These are phyloP conservation scores for Lactarius evosmus DNA, from an alignment of 768 basidiomycete genomes.

Conservation along the genomic window DNA sequence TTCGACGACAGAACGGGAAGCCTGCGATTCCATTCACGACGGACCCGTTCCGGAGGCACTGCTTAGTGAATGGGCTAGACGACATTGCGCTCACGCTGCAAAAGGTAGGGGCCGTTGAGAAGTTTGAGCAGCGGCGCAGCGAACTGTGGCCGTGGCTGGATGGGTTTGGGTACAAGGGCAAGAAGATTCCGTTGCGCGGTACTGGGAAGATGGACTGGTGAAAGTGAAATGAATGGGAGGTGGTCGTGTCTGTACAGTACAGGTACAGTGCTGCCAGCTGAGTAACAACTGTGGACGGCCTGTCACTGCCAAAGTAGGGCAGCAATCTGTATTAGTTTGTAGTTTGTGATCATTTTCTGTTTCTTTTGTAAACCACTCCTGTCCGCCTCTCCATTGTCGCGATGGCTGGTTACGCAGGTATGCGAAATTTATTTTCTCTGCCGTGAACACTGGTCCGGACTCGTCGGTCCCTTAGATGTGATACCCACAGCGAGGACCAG, in stretches of 20 bases:
- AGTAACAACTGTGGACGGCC: neutral
- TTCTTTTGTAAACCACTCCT: neutral
- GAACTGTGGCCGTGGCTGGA: constrained; percentile 94
- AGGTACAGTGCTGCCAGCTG: neutral
- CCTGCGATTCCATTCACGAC: constrained; percentile 70
- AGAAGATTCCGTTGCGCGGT: constrained; percentile 58
- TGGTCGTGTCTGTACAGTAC: neutral
- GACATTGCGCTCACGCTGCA: constrained; percentile 95
- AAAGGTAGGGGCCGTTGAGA: constrained; percentile 63
- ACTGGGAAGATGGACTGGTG: constrained; percentile 73
- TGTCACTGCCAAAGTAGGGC: neutral
- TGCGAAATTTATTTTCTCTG: neutral
- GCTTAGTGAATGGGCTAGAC: constrained; percentile 92
- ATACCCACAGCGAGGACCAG: constrained; percentile 28
- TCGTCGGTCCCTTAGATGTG: constrained; percentile 1
- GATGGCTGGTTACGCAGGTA: constrained; percentile 1
- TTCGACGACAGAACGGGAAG: constrained; percentile 63
- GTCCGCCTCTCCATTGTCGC: neutral
- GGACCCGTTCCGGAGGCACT: constrained; percentile 90
- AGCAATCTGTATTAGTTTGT: neutral
- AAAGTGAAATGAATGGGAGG: constrained; percentile 21
- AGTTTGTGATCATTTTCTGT: neutral
- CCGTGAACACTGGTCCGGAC: neutral
- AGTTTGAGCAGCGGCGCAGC: constrained; percentile 77
- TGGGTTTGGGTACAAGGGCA: constrained; percentile 86